A percentile compares a stretch with the other conserved stretches of the same genome.
Conservation (phyloP, 495 filamentous ascomycete species). For the Trypethelium eluteriae region DNA sequence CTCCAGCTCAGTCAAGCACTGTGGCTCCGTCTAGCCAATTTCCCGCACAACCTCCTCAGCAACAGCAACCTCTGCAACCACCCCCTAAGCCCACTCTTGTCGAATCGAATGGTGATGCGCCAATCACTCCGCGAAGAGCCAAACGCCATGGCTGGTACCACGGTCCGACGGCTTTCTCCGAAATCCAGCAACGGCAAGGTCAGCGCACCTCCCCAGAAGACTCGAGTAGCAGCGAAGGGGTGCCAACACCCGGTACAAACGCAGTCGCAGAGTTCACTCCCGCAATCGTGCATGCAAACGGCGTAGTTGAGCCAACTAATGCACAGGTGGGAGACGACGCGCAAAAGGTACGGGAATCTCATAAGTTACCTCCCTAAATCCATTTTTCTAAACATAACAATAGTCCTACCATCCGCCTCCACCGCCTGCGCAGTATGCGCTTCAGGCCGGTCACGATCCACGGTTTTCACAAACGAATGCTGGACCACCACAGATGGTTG, state of each 20-base stretch:
- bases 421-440: constrained; percentile 22
- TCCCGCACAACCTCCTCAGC: constrained; percentile 23
- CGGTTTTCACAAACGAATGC: constrained; percentile 23
- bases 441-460: constrained; percentile 31
- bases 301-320: constrained; percentile 48
- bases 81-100: neutral
- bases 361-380: no score
- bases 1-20: neutral
- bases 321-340: constrained; percentile 28
- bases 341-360: constrained; percentile 32
- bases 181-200: constrained; percentile 29
- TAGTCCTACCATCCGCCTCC: constrained; percentile 20
- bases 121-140: constrained; percentile 47
- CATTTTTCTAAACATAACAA: no score
- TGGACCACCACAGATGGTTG: constrained; percentile 1
- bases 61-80: constrained; percentile 30
- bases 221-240: constrained; percentile 64
- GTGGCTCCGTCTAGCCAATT: neutral
- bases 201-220: constrained; percentile 61
- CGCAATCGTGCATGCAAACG: constrained; percentile 58
- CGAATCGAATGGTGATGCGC: constrained; percentile 29
- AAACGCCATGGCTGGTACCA: constrained; percentile 67
- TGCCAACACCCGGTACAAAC: constrained; percentile 57
- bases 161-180: constrained; percentile 38
- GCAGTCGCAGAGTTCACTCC: constrained; percentile 53